phyloP scores from a whole-genome alignment of 2,329 filamentous ascomycete species.

The Graphilbum fragrans region DNA sequence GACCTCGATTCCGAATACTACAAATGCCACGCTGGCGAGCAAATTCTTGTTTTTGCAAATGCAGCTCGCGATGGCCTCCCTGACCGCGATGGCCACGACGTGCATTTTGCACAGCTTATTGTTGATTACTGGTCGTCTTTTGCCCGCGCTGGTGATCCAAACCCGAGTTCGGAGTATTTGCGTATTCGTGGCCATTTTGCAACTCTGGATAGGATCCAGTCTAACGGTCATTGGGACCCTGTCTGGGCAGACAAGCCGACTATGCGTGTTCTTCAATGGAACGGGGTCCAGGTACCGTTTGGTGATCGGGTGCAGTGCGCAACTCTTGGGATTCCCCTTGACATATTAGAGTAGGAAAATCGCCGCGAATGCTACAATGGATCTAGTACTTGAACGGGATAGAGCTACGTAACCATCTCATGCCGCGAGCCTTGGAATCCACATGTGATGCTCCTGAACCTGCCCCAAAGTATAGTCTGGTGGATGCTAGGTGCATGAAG shows the following conservation, averaged over 20 bases:
- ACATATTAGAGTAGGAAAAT: slow-evolving; percentile 9
- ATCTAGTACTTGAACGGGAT: too few species aligned
- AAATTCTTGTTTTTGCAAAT: slow-evolving; percentile 24
- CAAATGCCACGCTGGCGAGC: slow-evolving; percentile 28
- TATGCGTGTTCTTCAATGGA: slow-evolving; percentile 16
- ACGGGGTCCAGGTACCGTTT: slow-evolving; percentile 13
- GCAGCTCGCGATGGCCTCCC: slow-evolving; percentile 17
- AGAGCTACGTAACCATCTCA: too few species aligned
- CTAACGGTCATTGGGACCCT: slow-evolving; percentile 16
- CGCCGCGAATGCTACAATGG: too few species aligned
- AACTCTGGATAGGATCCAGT: slow-evolving; percentile 16
- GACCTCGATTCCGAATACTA: slow-evolving; percentile 25
- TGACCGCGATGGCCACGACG: slow-evolving; percentile 23
- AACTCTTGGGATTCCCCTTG: slow-evolving; percentile 12
- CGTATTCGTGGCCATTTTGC: slow-evolving; percentile 15
- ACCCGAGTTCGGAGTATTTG: slow-evolving; percentile 17
- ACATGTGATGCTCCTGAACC: too few species aligned
- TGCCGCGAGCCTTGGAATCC: too few species aligned
- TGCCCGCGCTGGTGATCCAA: slow-evolving; percentile 19
- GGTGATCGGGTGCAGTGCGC: slow-evolving; percentile 11
- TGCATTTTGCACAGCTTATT: slow-evolving; percentile 19
- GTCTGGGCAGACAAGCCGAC: slow-evolving; percentile 10
- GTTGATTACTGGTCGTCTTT: slow-evolving; percentile 23
- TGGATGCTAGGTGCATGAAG: too few species aligned
- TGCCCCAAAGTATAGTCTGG: too few species aligned